Percentiles rank a stretch among this genome's conserved stretches.
Conservation (phyloP, 805 yeast genomes). For the Sugiyamaella qingdaonensis region DNA sequence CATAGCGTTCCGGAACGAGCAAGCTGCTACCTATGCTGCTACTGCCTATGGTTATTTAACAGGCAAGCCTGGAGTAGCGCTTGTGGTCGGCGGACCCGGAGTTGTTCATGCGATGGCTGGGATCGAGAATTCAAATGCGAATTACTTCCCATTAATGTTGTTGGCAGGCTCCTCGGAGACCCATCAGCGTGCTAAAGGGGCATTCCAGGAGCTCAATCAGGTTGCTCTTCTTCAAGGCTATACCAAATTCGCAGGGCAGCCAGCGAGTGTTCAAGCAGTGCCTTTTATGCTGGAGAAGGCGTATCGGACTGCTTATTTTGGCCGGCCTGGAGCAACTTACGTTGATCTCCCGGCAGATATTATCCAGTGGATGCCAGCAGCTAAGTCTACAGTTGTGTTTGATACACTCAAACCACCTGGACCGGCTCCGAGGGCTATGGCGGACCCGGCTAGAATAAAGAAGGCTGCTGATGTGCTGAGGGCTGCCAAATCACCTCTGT, state of each 20-base stretch:
- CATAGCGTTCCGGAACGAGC: constrained; percentile 64
- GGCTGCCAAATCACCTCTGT: constrained; percentile 44
- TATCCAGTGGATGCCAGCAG: constrained; percentile 34
- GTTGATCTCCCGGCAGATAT: constrained; percentile 63
- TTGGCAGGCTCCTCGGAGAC: constrained; percentile 59
- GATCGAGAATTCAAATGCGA: constrained; percentile 54
- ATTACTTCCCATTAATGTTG: constrained; percentile 62
- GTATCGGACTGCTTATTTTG: constrained; percentile 42
- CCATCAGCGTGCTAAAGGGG: constrained; percentile 51
- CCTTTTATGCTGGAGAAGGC: constrained; percentile 45
- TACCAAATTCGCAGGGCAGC: constrained; percentile 50
- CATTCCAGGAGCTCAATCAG: constrained; percentile 70
- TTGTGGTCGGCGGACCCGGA: constrained; percentile 78
- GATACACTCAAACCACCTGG: constrained; percentile 23
- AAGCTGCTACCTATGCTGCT: constrained; percentile 73
- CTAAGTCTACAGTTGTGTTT: constrained; percentile 19
- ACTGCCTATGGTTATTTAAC: constrained; percentile 65
- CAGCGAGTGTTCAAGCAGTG: constrained; percentile 33
- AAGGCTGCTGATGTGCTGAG: constrained; percentile 36
- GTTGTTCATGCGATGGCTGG: constrained; percentile 66
- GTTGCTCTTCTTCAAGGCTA: constrained; percentile 45
- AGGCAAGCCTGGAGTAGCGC: constrained; percentile 58
- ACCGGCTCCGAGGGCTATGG: constrained; percentile 36
- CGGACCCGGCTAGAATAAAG: constrained; percentile 35
- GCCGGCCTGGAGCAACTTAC: constrained; percentile 59